phyloP scores from a whole-genome alignment of 2,329 filamentous ascomycete species.

The Pseudogymnoascus sp. region DNA sequence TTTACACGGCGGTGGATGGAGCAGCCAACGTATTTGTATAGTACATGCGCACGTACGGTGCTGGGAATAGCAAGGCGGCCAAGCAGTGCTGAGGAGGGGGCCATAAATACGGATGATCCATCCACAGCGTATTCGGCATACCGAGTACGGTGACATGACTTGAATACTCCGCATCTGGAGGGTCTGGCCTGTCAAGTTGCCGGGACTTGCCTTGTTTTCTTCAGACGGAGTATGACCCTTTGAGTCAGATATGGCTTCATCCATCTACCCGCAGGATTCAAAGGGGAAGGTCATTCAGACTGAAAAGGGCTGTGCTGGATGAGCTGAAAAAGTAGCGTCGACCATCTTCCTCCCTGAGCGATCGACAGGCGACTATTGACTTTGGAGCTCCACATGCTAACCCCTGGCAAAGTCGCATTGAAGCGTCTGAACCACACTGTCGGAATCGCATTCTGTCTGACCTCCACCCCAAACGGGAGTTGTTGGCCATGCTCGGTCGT shows the following conservation, averaged over 20 bases:
- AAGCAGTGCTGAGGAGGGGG: not conserved
- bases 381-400: not conserved
- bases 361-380: not conserved
- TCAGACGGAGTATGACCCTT: not conserved
- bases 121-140: not conserved
- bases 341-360: not conserved
- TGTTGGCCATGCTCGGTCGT: not conserved
- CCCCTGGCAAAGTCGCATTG: not conserved
- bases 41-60: not conserved
- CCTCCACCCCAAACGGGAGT: not conserved
- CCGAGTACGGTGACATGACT: not conserved
- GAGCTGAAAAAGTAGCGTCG: not conserved
- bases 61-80: not conserved
- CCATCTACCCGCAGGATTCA: not conserved
- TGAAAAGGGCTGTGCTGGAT: not conserved
- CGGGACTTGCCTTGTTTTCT: not conserved
- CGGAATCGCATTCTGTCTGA: not conserved
- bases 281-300: not conserved
- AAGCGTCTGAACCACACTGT: not conserved
- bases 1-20: not conserved
- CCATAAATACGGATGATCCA: not conserved
- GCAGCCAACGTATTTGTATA: not conserved
- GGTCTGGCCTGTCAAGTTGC: not conserved
- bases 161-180: not conserved
- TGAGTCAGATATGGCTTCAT: not conserved